Evolutionary conservation across 2,329 filamentous ascomycete species (phyloP), one percentile per base, ranked within the genome.

Genomic region (Diplodia corticola): DNA sequence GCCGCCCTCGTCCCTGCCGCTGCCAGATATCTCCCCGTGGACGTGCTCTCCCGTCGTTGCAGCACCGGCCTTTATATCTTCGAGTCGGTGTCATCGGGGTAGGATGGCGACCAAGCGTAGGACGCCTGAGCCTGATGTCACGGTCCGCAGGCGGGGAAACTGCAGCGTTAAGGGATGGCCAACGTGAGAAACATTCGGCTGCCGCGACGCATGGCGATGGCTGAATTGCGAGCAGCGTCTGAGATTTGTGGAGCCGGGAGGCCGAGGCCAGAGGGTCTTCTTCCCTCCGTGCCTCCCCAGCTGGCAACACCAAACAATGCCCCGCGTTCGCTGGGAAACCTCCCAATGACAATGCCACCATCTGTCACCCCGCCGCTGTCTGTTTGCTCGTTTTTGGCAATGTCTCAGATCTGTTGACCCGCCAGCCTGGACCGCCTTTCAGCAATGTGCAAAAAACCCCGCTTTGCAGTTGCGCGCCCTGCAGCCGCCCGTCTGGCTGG

Each of bases 191-290:
- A n/a, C 17, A 20, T 10, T 22, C 40, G 55, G 55, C 12, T 59
- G 54, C 54, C 15, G 28, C 24, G 17, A 26, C n/a, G 55, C 55
- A 60, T 12, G 26, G 40, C 26, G 40, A 33, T 13, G 12, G 55
- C 3, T 35, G 37, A 50, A 50, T 61, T 61, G 57, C 26, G 57
- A 61, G 40, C 26, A 24, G 57, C 57, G 57, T 61, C 30, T 44
- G 44, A 46, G 40, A 61, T 24, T 24, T 49, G 57, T 35, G 57
- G 57, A 24, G 20, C 35, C 22, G 35, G 6, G 40, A 61, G 57
- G 44, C 26, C 40, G 13, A 12, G 44, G 37, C 6, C 35, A 37
- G 15, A 37, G 35, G 35, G 35, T 37, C 33, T 37, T 37, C 12
- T n/a, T n/a, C n/a, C n/a, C n/a, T 35, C 28, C 54, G 54, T 20